Evolutionary conservation across 805 yeast species (phyloP), one percentile per base, ranked within the genome.

Genomic region (Lachancea nothofagi): DNA sequence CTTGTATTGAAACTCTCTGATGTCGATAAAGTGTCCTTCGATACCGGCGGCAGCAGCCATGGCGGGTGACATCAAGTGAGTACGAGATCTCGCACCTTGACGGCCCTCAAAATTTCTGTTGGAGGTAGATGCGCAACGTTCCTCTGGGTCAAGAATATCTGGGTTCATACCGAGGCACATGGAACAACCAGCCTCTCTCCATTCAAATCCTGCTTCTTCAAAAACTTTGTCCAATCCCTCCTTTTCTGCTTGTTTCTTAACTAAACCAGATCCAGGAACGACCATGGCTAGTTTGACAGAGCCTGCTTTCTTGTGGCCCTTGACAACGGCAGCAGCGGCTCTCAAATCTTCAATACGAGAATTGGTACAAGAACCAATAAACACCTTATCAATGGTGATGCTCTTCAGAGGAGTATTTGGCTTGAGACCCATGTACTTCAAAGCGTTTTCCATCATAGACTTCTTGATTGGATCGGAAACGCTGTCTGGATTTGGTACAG

Each of bases 111-210:
- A 93, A 71, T 93, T 93, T 75, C 98, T 83, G 75, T 93, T 93
- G 17, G 97, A 90, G 14, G 98, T 93, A 10, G 97, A 89, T 7
- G 98, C 98, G 71, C 98, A 93, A 69, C 98, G 80, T 67, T 93
- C 98, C 59, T 83, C 78, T 29, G 98, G 98, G 46, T 80, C 76
- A 59, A 93, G 75, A 54, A 93, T 90, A 70, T 93, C 98, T 30
- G 97, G 97, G 70, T 93, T 93, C 98, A 93, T 93, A 66, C 98
- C 98, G 38, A 93, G 75, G 71, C 98, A 93, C 98, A 93, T 93
- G 29, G 97, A 90, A 70, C 98, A 93, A 46, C 98, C 98, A 50
- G 98, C 97, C 70, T 93, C 98, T 72, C 98, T 83, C 98, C 98
- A 93, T 54, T 85, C 90, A 60, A 93, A 93, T 15, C 96, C 97